phyloP scores from a whole-genome alignment of 192 early-diverging fungal species.

The Linnemannia hyalina region DNA sequence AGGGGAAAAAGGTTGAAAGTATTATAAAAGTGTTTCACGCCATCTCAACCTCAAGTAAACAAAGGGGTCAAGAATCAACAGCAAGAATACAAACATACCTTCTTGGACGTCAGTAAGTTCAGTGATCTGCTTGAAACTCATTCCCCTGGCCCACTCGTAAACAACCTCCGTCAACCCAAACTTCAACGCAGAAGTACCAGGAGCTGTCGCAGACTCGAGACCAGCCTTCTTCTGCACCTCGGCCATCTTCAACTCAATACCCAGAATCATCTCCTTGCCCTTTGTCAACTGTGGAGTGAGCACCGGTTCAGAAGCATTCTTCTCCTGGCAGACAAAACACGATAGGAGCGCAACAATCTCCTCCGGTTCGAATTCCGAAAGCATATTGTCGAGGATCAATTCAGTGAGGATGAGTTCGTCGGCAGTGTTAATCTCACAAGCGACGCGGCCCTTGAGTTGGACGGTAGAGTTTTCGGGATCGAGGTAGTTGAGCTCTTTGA shows the following conservation, averaged over 20 bases:
- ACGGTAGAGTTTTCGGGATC: conserved; percentile 86
- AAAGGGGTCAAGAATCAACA: background rate
- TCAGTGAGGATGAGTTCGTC: conserved; percentile 96
- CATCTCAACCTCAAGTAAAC: too few relatives aligned
- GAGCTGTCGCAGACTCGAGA: conserved; percentile 57
- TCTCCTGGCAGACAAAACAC: conserved; percentile 97
- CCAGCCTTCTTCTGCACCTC: conserved; percentile 81
- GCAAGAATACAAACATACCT: conserved; percentile 60
- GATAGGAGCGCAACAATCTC: conserved; percentile 95
- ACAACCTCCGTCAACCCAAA: conserved; percentile 97
- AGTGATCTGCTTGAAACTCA: conserved; percentile 92
- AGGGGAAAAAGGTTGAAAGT: background rate
- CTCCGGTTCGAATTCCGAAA: conserved; percentile 89
- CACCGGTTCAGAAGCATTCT: conserved; percentile 72
- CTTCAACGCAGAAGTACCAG: conserved; percentile 59
- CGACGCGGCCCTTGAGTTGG: conserved; percentile 95
- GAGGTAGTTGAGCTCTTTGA: conserved; percentile 84
- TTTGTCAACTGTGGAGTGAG: conserved; percentile 74
- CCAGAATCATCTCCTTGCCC: conserved; percentile 76
- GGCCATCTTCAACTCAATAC: conserved; percentile 76
- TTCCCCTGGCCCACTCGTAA: conserved; percentile 97
- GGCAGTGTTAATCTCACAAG: conserved; percentile 97
- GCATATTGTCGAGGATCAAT: conserved; percentile 92
- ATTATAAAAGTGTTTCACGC: background rate
- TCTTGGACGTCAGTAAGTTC: conserved; percentile 95